Percentiles rank a stretch among this genome's conserved stretches.
phyloP scores from a whole-genome alignment of 2,329 filamentous ascomycete species.

The Tothia fuscella region DNA sequence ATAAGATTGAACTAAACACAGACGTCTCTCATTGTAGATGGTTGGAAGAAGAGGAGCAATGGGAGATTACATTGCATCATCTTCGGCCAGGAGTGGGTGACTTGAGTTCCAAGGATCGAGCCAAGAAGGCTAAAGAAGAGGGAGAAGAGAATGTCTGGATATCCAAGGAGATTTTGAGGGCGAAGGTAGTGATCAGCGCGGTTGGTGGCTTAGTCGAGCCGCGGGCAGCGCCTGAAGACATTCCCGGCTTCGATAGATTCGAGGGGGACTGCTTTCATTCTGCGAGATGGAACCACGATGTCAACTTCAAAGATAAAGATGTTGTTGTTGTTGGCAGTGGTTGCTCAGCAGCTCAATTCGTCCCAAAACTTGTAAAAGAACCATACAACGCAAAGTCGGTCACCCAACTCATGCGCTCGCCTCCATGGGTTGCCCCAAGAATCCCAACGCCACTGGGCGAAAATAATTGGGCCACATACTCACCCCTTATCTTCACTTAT shows the following conservation, averaged over 20 bases:
- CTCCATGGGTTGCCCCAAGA: slow-evolving; percentile 43
- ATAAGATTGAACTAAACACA: slow-evolving; percentile 48
- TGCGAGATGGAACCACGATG: slow-evolving; percentile 41
- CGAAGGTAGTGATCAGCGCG: slow-evolving; percentile 42
- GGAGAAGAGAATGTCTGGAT: slow-evolving; percentile 37
- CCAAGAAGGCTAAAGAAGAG: slow-evolving; percentile 30
- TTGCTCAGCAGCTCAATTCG: slow-evolving; percentile 45
- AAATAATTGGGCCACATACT: slow-evolving; percentile 35
- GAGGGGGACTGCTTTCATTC: slow-evolving; percentile 46
- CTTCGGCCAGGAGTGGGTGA: slow-evolving; percentile 43
- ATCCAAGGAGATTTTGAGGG: slow-evolving; percentile 38
- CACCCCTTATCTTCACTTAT: slow-evolving; percentile 32
- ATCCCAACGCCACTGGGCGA: slow-evolving; percentile 25
- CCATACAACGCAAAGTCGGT: slow-evolving; percentile 41
- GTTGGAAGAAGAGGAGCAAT: slow-evolving; percentile 41
- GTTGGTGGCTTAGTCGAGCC: slow-evolving; percentile 46
- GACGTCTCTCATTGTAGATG: slow-evolving; percentile 41
- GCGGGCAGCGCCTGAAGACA: slow-evolving; percentile 35
- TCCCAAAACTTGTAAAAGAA: slow-evolving; percentile 37
- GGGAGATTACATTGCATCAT: slow-evolving; percentile 42
- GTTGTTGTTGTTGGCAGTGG: slow-evolving; percentile 47
- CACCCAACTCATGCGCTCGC: slow-evolving; percentile 47
- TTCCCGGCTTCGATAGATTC: slow-evolving; percentile 42
- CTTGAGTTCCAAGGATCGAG: slow-evolving; percentile 35
- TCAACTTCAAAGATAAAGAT: slow-evolving; percentile 42